phyloP scores from a whole-genome alignment of 495 filamentous ascomycete genomes.

The Usnea hakonensis region DNA sequence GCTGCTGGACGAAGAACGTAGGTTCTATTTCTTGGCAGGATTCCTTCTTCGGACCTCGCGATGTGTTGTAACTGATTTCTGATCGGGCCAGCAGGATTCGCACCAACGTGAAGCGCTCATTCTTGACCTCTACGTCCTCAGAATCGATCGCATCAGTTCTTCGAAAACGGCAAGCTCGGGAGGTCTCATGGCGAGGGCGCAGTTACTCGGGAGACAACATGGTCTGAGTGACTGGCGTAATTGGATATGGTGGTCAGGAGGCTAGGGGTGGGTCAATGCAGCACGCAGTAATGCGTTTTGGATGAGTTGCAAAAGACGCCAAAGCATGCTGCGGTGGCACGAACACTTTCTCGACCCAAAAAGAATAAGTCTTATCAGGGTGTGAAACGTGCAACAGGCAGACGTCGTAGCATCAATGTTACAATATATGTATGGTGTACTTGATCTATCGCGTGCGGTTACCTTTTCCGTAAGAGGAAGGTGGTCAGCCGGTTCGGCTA shows the following conservation, averaged over 20 bases:
- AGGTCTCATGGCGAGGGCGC: neutral
- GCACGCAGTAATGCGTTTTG: neutral
- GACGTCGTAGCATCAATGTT: too few relatives aligned
- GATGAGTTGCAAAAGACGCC: neutral
- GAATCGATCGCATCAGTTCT: neutral
- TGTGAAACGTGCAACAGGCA: too few relatives aligned
- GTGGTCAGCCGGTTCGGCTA: neutral
- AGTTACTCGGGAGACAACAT: neutral
- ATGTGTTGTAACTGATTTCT: neutral
- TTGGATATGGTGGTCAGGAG: neutral
- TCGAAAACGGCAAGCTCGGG: too few relatives aligned
- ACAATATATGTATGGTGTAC: too few relatives aligned
- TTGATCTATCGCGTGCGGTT: neutral
- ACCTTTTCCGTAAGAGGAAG: neutral
- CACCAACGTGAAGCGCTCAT: neutral
- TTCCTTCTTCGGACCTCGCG: neutral
- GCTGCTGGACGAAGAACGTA: slow-evolving; percentile 69
- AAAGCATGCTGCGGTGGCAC: neutral
- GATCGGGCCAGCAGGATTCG: neutral
- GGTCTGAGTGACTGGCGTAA: neutral
- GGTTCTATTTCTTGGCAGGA: neutral
- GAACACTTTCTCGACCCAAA: too few relatives aligned
- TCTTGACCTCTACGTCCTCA: neutral
- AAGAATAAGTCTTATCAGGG: too few relatives aligned
- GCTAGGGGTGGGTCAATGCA: neutral